Base-by-base conservation (phyloP, 345 rosid species). In the Nephelium lappaceum region DNA sequence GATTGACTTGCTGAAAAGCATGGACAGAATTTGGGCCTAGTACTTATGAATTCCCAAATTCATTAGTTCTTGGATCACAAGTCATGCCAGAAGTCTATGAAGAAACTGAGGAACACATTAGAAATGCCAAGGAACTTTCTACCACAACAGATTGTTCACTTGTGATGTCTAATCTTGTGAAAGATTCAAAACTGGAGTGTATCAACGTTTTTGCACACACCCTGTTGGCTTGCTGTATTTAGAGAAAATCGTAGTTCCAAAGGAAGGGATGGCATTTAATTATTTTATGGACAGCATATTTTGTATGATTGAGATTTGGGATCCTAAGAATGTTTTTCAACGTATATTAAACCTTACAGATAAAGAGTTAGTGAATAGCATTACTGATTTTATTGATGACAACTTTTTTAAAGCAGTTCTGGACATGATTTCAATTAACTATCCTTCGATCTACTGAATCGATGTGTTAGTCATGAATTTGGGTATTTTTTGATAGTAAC, bases 1-100 rank as follows among this genome's bases (percentile, higher is more conserved):
- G 69, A 41, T 65, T 65, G 69, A 61, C 39, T 49, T 71, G 27
- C 36, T 78, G 39, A 71, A 47, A 18, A 18, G 75, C 57, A 53
- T 47, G n/a, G n/a, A 38, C 70, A 11, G 51, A 18, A 60, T 11
- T n/a, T 62, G 63, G 62, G 8, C 80, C 15, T 27, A 27, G 31
- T 27, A 4, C 8, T 1, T 71, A 62, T 23, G 9, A 31, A 24
- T 16, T 71, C 4, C 80, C 69, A 19, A 62, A 60, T 21, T 71
- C 31, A 0, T 27, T 5, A 31, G 55, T 7, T 41, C 66, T 67
- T 10, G 6, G 24, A 21, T 43, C 73, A 7, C 18, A 71, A 51
- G 27, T 6, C 39, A 31, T 61, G 38, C 62, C 58, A 42, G 47
- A n/a, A 23, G 15, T 69, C 21, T n/a, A 47, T 38, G 3, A 23